Conservation (phyloP, 1,284 basidiomycete genomes). For the Fomes fomentarius region DNA sequence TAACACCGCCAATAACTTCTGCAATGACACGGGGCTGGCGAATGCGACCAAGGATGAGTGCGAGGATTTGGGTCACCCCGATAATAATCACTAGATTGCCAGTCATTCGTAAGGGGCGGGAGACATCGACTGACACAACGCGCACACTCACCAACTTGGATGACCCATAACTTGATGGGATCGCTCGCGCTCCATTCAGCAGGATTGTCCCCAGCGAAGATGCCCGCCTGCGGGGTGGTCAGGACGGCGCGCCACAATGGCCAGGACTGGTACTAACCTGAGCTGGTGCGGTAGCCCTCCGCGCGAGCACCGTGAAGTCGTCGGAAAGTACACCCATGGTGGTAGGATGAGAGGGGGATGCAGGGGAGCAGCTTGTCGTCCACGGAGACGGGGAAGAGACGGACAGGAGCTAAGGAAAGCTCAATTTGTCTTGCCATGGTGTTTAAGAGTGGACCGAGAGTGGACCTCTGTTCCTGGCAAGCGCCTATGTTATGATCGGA, state of each 20-base stretch:
- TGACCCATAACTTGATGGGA: conserved; percentile 84
- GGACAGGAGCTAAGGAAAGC: background rate
- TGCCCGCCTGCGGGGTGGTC: conserved; percentile 36
- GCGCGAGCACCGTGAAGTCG: conserved; percentile 8
- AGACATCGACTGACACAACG: too few relatives aligned
- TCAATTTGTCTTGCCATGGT: background rate
- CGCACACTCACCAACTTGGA: conserved; percentile 62
- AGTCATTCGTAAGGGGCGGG: too few relatives aligned
- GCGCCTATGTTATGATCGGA: background rate
- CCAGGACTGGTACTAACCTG: conserved; percentile 9
- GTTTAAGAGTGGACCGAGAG: background rate
- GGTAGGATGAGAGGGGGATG: background rate
- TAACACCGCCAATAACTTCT: conserved; percentile 84
- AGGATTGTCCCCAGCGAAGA: conserved; percentile 73
- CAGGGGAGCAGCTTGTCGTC: background rate
- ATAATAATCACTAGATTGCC: conserved; percentile 8
- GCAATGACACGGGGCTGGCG: conserved; percentile 88
- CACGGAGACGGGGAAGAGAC: background rate
- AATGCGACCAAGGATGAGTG: conserved; percentile 63
- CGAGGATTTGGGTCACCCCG: conserved; percentile 70
- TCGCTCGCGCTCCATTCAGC: conserved; percentile 55
- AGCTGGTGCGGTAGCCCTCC: conserved; percentile 13
- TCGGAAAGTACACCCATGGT: conserved; percentile 14
- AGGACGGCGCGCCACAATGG: background rate
- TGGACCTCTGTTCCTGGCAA: background rate